Evolutionary conservation across 2,329 filamentous ascomycete genomes (phyloP).

Genomic region (Hypocreales sp.): DNA sequence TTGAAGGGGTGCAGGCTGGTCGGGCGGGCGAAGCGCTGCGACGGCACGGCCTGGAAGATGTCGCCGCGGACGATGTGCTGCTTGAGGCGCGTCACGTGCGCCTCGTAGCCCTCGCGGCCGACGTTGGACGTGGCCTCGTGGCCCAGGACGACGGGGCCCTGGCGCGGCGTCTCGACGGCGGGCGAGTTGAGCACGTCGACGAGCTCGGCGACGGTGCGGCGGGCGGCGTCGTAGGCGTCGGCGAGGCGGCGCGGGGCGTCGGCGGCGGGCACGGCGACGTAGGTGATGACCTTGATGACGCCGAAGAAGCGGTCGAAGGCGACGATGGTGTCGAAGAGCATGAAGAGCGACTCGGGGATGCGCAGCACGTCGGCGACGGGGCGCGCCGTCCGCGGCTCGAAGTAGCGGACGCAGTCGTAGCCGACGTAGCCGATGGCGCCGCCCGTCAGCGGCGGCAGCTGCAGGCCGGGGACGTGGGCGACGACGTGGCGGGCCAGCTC

Average conservation of each 20-base stretch:
- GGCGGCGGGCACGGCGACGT: slow-evolving; percentile 53
- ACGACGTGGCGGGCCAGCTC: slow-evolving; percentile 70
- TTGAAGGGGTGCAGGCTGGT: slow-evolving; percentile 94
- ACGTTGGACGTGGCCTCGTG: slow-evolving; percentile 87
- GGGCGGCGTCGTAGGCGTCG: slow-evolving; percentile 50
- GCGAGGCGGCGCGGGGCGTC: slow-evolving; percentile 32
- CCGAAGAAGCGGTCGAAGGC: slow-evolving; percentile 93
- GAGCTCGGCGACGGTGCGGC: slow-evolving; percentile 45
- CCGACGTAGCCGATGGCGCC: slow-evolving; percentile 94
- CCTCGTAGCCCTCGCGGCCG: slow-evolving; percentile 74
- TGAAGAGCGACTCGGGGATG: slow-evolving; percentile 90
- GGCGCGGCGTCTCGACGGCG: slow-evolving; percentile 62
- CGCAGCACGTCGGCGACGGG: slow-evolving; percentile 76
- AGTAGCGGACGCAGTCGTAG: slow-evolving; percentile 95
- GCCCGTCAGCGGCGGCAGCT: slow-evolving; percentile 73
- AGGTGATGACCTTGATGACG: slow-evolving; percentile 85
- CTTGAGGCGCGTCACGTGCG: slow-evolving; percentile 75
- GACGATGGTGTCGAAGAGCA: slow-evolving; percentile 90
- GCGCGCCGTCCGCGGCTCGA: slow-evolving; percentile 89
- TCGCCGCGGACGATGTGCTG: slow-evolving; percentile 82
- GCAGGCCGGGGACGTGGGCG: slow-evolving; percentile 66
- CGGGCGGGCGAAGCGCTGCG: slow-evolving; percentile 78
- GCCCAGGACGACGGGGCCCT: slow-evolving; percentile 55
- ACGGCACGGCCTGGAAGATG: slow-evolving; percentile 96
- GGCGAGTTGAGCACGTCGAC: slow-evolving; percentile 58